Base-by-base conservation (phyloP, 1,139 yeast genomes). In the Diutina mesorugosa region DNA sequence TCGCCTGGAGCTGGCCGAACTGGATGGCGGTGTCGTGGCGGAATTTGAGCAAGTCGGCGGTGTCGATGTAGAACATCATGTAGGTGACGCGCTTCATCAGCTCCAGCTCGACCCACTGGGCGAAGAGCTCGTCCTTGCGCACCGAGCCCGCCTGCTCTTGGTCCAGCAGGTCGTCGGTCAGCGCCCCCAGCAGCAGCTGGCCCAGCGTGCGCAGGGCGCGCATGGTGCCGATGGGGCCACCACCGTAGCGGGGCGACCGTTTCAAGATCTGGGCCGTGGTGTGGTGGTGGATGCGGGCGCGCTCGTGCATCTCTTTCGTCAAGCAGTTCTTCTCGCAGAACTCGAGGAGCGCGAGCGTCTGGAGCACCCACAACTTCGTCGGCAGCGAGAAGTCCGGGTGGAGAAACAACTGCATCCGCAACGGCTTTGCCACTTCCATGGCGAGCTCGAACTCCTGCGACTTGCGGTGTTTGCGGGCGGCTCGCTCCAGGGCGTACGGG, bases 231-330 rank as follows among this genome's bases (percentile, higher is more conserved):
- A 6, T 56, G 0, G 88, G 88, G 61, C 83, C 83, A 0, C 88
- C 88, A 8, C 88, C 89, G 52, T 87, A 67, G n/a, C 85, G 78
- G 0, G 95, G 88, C 14, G 87, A 83, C 63, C 95, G 74, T 59
- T 91, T 72, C 54, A 88, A 69, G 57, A 88, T 69, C 66, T 87
- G 95, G 26, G 86, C 81, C 0, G 88, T 83, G 0, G 90, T 80
- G 1, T 90, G 93, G 64, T 87, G 90, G 64, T 87, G 93, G 10
- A 87, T 72, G 64, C 83, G 87, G 0, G 88, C 88, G 54, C 95
- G 67, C 65, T 87, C 95, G 64, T 87, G 95, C 62, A 85, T 69
- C 46, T 72, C 71, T 60, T 88, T 70, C 60, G 78, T 71, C 55
- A 84, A 69, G 62, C 84, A 79, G 55, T 84, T 77, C 66, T 87